Evolutionary conservation across 371 early-diverging fungal species (phyloP), one percentile per base, ranked within the genome.

Genomic region (Apophysomyces elegans): DNA sequence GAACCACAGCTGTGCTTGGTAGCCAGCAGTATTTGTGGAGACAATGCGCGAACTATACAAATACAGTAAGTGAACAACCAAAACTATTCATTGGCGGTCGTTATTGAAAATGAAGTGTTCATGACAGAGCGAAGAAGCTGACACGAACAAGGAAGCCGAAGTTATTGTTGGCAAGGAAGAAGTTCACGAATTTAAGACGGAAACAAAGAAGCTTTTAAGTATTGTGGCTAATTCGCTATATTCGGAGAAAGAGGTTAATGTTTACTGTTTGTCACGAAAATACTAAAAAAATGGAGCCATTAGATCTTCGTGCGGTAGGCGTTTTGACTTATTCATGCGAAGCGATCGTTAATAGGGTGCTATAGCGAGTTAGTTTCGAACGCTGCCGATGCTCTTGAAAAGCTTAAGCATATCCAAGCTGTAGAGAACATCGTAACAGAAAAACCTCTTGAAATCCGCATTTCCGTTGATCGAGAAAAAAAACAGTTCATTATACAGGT

Each of bases 321-420:
- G 32, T 26, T 54, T 18, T 35, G 36, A 45, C 32, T 36, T 36
- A 6, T 18, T 43, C 62, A 62, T 13, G n/a, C 35, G 26, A 62
- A 16, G 9, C 21, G 18, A 18, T n/a, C 36, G 18, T 21, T 43
- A 56, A 41, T 32, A 39, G 58, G 9, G 50, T 80, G 46, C 86
- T 89, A 59, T 64, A 89, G 99, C 64, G 99, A 99, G 77, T 84
- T 99, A 58, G 90, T 99, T 26, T 97, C 97, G 9, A 99, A 99
- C 73, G 95, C 97, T 21, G 91, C 96, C n/a, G 99, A 99, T 86
- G 99, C 99, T 12, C 80, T 96, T 46, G 98, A 99, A 81, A 99
- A 99, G 84, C 86, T 98, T 62, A 91, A 96, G 41, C 93, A 93
- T 76, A 68, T 80, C 21, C 91, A 93, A 56, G 68, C 92, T 18